Evolutionary conservation across 1,284 basidiomycete species (phyloP), one percentile per base, ranked within the genome.

Genomic region (Cystobasidium sp.): DNA sequence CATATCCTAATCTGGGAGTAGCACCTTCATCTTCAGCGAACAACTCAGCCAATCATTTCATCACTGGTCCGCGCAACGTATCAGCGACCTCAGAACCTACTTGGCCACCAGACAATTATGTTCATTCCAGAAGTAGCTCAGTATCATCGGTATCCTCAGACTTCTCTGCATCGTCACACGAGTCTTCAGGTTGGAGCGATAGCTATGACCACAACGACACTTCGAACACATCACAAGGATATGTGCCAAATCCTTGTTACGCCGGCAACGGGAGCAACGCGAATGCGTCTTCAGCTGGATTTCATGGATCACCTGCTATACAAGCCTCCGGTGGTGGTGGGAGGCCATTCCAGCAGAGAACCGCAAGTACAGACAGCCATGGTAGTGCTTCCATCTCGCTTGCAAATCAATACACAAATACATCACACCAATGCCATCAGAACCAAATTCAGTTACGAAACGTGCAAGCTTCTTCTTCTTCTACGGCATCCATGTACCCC

Each of bases 121-220:
- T 63, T 10, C 61, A 63, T 63, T 63, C 61, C 20, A 47, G 61
- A 63, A 63, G 61, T 41, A 63, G 61, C 24, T 63, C 61, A 8
- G 24, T 63, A 10, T 63, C 61, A 31, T 63, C 61, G 12, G 44
- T 63, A 9, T 22, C 44, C 8, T 47, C 44, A 9, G 61, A 63
- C 16, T 47, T 47, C 6, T 63, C 61, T n/a, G n/a, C 44, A 9
- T 63, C 61, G 24, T 63, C 61, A 16, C 44, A 22, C 5, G 18
- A 12, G 3, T 47, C 44, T 16, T 63, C 61, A 9, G 61, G 61
- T 12, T 63, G 61, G 61, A 63, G 61, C 22, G 61, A 63, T 20
- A n/a, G 14, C 24, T 31, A 10, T 22, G 18, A 55, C 12, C 12
- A 12, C 22, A 24, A 20, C 10, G 12, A 55, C 24, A 55, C 10